Evolutionary conservation across 1,284 basidiomycete genomes (phyloP).

Genomic region (Apiotrichum siamense): DNA sequence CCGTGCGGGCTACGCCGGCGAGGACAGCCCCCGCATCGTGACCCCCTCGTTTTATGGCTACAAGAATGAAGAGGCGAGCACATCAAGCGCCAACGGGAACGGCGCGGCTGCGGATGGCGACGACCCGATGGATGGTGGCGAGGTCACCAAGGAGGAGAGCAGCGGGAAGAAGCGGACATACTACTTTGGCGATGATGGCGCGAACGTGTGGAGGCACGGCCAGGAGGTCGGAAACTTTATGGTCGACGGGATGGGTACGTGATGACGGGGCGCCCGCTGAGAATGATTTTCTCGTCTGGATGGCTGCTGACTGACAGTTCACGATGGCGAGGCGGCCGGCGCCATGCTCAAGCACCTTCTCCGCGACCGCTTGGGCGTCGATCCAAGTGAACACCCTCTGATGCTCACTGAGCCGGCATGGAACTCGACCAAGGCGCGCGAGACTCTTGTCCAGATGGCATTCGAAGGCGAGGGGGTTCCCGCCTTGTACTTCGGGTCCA

Average conservation of each 20-base stretch:
- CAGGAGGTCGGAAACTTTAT: conserved; percentile 85
- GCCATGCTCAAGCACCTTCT: conserved; percentile 70
- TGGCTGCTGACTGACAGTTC: conserved; percentile 52
- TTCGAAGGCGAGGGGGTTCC: conserved; percentile 94
- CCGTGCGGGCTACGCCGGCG: conserved; percentile 93
- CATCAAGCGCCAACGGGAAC: conserved; percentile 7
- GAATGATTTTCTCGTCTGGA: background rate
- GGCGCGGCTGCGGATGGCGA: conserved; percentile 11
- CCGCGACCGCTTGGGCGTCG: conserved; percentile 64
- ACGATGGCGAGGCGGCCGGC: conserved; percentile 69
- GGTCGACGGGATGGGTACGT: conserved; percentile 75
- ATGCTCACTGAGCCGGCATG: conserved; percentile 93
- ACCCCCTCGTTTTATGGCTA: conserved; percentile 87
- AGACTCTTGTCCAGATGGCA: conserved; percentile 90
- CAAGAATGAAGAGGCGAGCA: conserved; percentile 47
- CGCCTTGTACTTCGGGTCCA: conserved; percentile 95
- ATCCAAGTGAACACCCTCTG: conserved; percentile 73
- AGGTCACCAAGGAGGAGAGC: conserved; percentile 27
- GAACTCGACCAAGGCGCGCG: conserved; percentile 84
- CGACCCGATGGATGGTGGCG: conserved; percentile 22
- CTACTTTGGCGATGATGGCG: conserved; percentile 84
- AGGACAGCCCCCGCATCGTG: conserved; percentile 89
- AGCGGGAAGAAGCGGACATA: conserved; percentile 56
- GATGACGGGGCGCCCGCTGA: background rate
- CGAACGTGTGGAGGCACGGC: conserved; percentile 80